Conservation (phyloP, 805 yeast species). For the Starmerella sp. region DNA sequence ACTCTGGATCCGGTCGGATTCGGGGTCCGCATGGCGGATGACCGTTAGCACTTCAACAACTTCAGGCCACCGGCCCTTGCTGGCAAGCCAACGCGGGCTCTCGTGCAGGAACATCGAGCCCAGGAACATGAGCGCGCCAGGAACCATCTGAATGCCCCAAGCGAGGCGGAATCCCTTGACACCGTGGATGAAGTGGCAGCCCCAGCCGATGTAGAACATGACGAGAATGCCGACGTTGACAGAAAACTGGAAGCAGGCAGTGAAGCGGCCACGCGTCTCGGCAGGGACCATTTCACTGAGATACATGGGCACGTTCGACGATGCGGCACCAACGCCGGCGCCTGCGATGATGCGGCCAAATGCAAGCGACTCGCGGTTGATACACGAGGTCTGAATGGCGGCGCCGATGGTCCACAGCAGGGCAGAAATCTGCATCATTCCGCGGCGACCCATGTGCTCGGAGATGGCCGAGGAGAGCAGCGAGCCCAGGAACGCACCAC, state of each 20-base stretch:
- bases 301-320: slow-evolving; percentile 53
- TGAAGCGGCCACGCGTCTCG: slow-evolving; percentile 58
- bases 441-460: slow-evolving; percentile 42
- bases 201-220: slow-evolving; percentile 53
- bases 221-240: slow-evolving; percentile 60
- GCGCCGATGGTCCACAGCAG: slow-evolving; percentile 44
- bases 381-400: slow-evolving; percentile 37
- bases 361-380: slow-evolving; percentile 28
- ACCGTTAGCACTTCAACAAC: slow-evolving; percentile 48
- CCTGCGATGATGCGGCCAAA: slow-evolving; percentile 56
- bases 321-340: slow-evolving; percentile 57
- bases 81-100: slow-evolving; percentile 60
- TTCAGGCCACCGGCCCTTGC: slow-evolving; percentile 42
- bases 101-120: slow-evolving; percentile 66
- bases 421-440: slow-evolving; percentile 25
- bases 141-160: slow-evolving; percentile 56
- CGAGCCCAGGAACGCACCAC: slow-evolving; percentile 57
- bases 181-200: slow-evolving; percentile 27
- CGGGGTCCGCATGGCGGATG: slow-evolving; percentile 30
- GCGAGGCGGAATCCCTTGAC: slow-evolving; percentile 67
- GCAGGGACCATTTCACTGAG: slow-evolving; percentile 40
- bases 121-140: slow-evolving; percentile 50
- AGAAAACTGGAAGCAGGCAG: slow-evolving; percentile 62
- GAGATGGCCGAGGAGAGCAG: slow-evolving; percentile 37
- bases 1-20: slow-evolving; percentile 28